A percentile compares a stretch with the other conserved stretches of the same genome.
These are phyloP conservation scores for Aegilops speltoides DNA, from an alignment of 176 grass and related monocot genomes.

Conservation along the genomic window DNA sequence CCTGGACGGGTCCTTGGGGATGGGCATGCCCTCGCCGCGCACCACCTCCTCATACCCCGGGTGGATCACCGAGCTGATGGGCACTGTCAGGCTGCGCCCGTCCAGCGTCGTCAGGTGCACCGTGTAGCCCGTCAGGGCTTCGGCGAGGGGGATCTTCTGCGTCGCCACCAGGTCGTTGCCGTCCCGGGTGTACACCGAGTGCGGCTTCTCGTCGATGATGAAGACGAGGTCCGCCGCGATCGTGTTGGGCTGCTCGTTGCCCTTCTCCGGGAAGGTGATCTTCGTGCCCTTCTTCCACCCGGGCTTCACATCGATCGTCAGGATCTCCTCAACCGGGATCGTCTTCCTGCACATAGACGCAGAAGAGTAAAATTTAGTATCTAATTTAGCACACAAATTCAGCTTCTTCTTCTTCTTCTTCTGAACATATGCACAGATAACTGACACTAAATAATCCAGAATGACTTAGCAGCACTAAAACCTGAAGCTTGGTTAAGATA, in stretches of 20 bases:
- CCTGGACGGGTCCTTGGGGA: conserved; percentile 78
- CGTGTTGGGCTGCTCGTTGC: conserved; percentile 70
- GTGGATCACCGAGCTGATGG: conserved; percentile 58
- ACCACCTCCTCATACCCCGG: conserved; percentile 84
- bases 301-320: conserved; percentile 88
- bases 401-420: too few relatives aligned
- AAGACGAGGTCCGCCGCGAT: conserved; percentile 73
- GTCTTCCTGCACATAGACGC: not conserved
- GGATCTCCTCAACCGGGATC: conserved; percentile 66
- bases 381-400: not conserved
- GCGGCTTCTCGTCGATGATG: conserved; percentile 95
- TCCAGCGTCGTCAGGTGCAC: conserved; percentile 67
- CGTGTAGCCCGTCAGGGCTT: conserved; percentile 72
- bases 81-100: conserved; percentile 65
- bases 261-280: conserved; percentile 87
- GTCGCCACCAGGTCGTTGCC: conserved; percentile 82
- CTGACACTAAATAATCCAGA: not conserved
- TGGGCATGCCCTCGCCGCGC: conserved; percentile 75
- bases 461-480: not conserved
- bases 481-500: not conserved
- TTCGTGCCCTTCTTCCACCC: conserved; percentile 99
- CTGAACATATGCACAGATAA: not conserved
- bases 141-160: conserved; percentile 62
- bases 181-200: conserved; percentile 82
- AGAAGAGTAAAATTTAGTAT: not conserved